A percentile compares a stretch with the other conserved stretches of the same genome.
Conservation (phyloP, 805 yeast genomes). For the Cyberlindnera suaveolens region DNA sequence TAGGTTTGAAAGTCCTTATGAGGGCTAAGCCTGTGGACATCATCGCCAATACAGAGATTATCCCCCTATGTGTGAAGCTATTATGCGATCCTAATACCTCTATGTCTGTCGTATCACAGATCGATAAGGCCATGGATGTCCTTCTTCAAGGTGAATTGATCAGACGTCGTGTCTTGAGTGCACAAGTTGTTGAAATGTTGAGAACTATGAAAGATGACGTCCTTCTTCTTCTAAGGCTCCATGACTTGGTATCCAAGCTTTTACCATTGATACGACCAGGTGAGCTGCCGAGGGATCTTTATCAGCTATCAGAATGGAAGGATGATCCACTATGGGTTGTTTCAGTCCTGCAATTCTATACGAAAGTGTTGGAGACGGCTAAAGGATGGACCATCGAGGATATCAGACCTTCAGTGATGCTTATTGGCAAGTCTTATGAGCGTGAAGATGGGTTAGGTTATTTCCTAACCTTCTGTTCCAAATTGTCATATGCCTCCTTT, state of each 20-base stretch:
- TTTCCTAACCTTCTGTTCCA: conserved; percentile 11
- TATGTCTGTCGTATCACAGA: conserved; percentile 13
- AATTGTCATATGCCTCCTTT: conserved; percentile 12
- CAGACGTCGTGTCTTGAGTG: conserved; percentile 16
- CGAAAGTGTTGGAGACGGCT: conserved; percentile 2
- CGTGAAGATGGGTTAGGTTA: conserved; percentile 12
- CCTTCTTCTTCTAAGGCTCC: conserved; percentile 8
- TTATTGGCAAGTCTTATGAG: conserved; percentile 10
- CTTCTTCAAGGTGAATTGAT: conserved; percentile 15
- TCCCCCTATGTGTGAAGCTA: conserved; percentile 9
- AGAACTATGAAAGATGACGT: conserved; percentile 5
- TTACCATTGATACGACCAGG: conserved; percentile 9
- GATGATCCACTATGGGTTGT: conserved; percentile 13
- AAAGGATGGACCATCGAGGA: conserved; percentile 17
- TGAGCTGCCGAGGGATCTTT: conserved; percentile 14
- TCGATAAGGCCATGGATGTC: conserved; percentile 12
- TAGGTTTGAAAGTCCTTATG: conserved; percentile 16
- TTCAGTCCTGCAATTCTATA: conserved; percentile 16
- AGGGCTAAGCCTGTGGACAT: conserved; percentile 21
- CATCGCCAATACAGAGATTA: conserved; percentile 18
- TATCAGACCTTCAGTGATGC: conserved; percentile 6
- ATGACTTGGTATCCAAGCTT: conserved; percentile 9
- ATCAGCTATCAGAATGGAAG: conserved; percentile 4
- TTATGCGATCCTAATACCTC: conserved; percentile 5
- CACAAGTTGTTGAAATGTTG: conserved; percentile 4